A percentile compares a stretch with the other conserved stretches of the same genome.
phyloP scores from a whole-genome alignment of 2,329 filamentous ascomycete species.

The Beauveria sp. region DNA sequence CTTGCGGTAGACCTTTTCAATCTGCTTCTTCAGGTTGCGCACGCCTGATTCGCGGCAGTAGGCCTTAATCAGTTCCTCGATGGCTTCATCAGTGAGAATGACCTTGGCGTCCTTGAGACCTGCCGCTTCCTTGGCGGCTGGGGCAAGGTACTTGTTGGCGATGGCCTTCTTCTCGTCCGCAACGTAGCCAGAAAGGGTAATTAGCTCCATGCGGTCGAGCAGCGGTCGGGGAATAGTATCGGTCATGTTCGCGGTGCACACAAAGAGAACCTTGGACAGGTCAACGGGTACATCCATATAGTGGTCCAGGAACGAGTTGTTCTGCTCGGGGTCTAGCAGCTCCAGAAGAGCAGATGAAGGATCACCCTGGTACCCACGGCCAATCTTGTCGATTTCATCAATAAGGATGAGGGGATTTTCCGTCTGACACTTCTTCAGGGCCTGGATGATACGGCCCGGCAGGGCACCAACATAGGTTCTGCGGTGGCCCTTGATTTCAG shows the following conservation, averaged over 20 bases:
- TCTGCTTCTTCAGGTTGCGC: constrained; percentile 97
- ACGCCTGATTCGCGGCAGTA: constrained; percentile 98
- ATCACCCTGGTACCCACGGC: constrained; percentile 90
- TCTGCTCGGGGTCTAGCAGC: constrained; percentile 92
- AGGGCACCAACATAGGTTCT: constrained; percentile 94
- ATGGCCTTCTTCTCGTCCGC: constrained; percentile 99
- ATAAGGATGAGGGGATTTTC: constrained; percentile 96
- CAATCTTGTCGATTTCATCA: constrained; percentile 97
- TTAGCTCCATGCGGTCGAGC: constrained; percentile 95
- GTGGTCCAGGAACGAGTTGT: constrained; percentile 93
- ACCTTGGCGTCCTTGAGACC: constrained; percentile 88
- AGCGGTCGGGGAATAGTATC: constrained; percentile 94
- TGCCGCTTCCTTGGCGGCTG: constrained; percentile 87
- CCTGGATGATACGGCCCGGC: constrained; percentile 94
- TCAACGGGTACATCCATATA: constrained; percentile 99
- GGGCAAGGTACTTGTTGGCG: constrained; percentile 84
- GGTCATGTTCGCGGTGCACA: constrained; percentile 98
- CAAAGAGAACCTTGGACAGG: constrained; percentile 93
- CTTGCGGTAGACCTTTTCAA: constrained; percentile 98
- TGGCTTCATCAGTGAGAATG: constrained; percentile 75
- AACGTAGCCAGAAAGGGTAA: constrained; percentile 91
- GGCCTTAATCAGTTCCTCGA: constrained; percentile 95
- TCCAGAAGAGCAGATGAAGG: constrained; percentile 91
- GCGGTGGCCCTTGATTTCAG: constrained; percentile 96
- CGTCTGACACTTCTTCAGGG: constrained; percentile 96